Conservation (phyloP, 1,284 basidiomycete species). For the Ustilago nuda region DNA sequence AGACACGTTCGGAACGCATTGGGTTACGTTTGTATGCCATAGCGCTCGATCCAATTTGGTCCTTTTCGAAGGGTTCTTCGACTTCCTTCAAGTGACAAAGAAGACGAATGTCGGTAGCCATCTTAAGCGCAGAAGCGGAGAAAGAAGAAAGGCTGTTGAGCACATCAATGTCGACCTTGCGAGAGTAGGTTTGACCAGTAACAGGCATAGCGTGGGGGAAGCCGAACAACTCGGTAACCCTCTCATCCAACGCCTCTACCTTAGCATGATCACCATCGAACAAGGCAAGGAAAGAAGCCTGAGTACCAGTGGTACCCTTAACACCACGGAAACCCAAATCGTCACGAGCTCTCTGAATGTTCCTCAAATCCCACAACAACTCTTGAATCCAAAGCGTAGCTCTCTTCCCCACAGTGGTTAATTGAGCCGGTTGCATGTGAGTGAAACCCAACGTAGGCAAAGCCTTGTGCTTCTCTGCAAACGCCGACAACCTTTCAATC, state of each 20-base stretch:
- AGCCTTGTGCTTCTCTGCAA: slow-evolving; percentile 75
- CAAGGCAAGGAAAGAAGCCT: slow-evolving; percentile 92
- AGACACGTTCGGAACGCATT: slow-evolving; percentile 97
- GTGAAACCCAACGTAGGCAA: slow-evolving; percentile 85
- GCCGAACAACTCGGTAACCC: slow-evolving; percentile 82
- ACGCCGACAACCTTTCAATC: slow-evolving; percentile 85
- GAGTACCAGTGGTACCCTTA: slow-evolving; percentile 98
- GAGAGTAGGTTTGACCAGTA: slow-evolving; percentile 97
- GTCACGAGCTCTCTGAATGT: slow-evolving; percentile 87
- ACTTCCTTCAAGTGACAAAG: slow-evolving; percentile 78
- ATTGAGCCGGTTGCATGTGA: slow-evolving; percentile 98
- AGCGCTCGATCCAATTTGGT: slow-evolving; percentile 91
- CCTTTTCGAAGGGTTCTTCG: slow-evolving; percentile 98
- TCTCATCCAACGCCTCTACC: slow-evolving; percentile 87
- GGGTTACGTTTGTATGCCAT: slow-evolving; percentile 99
- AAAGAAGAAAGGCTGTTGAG: slow-evolving; percentile 88
- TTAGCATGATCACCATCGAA: slow-evolving; percentile 89
- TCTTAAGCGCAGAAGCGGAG: slow-evolving; percentile 96
- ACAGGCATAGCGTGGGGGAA: slow-evolving; percentile 97
- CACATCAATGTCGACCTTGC: slow-evolving; percentile 96
- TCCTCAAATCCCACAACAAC: slow-evolving; percentile 94
- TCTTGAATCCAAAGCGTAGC: slow-evolving; percentile 95
- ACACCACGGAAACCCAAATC: slow-evolving; percentile 98
- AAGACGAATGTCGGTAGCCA: slow-evolving; percentile 89
- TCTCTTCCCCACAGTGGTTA: slow-evolving; percentile 99